These are phyloP conservation scores for Auxenochlorella pyrenoidosa DNA, from an alignment of 139 green algal species.

Conservation along the genomic window DNA sequence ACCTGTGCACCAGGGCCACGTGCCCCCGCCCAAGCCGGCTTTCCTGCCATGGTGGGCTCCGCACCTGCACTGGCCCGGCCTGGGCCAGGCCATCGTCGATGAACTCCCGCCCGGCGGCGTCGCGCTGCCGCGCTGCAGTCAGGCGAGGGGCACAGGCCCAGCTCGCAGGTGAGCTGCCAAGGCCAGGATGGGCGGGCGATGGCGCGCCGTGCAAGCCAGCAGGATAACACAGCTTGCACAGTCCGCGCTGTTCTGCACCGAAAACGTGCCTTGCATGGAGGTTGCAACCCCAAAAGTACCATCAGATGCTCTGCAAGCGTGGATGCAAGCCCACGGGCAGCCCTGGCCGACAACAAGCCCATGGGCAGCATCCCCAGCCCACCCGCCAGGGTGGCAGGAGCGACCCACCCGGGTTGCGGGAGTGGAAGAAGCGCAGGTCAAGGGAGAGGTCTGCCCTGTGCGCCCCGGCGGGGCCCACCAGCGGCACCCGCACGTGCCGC, in stretches of 20 bases:
- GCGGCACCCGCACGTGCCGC: conserved; percentile 1
- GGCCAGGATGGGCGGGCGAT: background rate
- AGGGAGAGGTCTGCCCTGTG: conserved; percentile 26
- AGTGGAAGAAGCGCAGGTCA: conserved; percentile 28
- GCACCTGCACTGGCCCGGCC: background rate
- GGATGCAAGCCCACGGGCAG: background rate
- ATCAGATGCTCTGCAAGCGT: background rate
- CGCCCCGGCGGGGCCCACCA: background rate
- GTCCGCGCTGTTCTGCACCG: no score
- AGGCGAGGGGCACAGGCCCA: background rate
- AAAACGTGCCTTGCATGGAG: no score
- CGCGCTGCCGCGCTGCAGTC: background rate
- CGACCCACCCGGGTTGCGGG: background rate
- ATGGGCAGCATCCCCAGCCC: no score
- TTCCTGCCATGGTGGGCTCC: background rate
- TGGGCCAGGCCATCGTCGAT: background rate
- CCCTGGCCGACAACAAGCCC: background rate
- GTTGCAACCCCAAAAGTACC: no score
- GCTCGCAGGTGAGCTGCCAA: background rate
- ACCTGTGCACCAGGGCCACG: no score
- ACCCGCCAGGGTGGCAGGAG: no score
- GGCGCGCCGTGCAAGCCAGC: background rate
- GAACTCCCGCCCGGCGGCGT: background rate
- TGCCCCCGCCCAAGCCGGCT: background rate
- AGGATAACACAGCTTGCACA: no score